These are phyloP conservation scores for Kodamaea sp. DNA, from an alignment of 1,139 yeast genomes.

Conservation along the genomic window DNA sequence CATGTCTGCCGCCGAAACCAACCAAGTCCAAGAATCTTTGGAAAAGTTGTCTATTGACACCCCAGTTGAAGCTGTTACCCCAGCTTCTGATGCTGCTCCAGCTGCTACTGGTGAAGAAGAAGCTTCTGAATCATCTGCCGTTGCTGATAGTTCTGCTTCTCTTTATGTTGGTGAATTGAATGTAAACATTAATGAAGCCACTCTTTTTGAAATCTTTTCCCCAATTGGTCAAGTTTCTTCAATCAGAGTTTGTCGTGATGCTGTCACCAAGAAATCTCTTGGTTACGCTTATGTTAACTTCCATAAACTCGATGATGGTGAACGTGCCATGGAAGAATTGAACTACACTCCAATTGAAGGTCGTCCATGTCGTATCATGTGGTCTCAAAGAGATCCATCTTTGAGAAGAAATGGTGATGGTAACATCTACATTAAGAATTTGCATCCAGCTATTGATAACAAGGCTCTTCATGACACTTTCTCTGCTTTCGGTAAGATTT, in stretches of 20 bases:
- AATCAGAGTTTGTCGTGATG: slow-evolving; percentile 98
- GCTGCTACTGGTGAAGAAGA: slow-evolving; percentile 27
- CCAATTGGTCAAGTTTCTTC: slow-evolving; percentile 95
- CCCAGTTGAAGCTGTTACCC: slow-evolving; percentile 29
- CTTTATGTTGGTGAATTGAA: slow-evolving; percentile 97
- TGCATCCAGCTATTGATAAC: slow-evolving; percentile 98
- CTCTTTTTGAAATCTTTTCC: slow-evolving; percentile 90
- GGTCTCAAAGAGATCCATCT: slow-evolving; percentile 99
- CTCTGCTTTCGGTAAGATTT: slow-evolving; percentile 92
- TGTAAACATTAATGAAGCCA: slow-evolving; percentile 90
- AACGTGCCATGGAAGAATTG: slow-evolving; percentile 90
- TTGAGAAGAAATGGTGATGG: slow-evolving; percentile 95
- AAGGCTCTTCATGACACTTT: slow-evolving; percentile 98
- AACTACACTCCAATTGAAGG: slow-evolving; percentile 94
- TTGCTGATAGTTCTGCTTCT: slow-evolving; percentile 67
- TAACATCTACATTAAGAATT: slow-evolving; percentile 96
- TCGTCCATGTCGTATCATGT: slow-evolving; percentile 98
- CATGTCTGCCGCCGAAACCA: slow-evolving; percentile 49
- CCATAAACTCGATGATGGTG: slow-evolving; percentile 88
- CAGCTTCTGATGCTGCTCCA: slow-evolving; percentile 16
- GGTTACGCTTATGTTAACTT: slow-evolving; percentile 98
- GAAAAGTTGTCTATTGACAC: slow-evolving; percentile 49
- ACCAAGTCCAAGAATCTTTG: slow-evolving; percentile 53
- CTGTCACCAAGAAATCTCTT: slow-evolving; percentile 92
- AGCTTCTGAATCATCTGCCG: slow-evolving; percentile 29